Evolutionary conservation across 2,329 filamentous ascomycete species (phyloP).

Genomic region (Calonectria hongkongensis): DNA sequence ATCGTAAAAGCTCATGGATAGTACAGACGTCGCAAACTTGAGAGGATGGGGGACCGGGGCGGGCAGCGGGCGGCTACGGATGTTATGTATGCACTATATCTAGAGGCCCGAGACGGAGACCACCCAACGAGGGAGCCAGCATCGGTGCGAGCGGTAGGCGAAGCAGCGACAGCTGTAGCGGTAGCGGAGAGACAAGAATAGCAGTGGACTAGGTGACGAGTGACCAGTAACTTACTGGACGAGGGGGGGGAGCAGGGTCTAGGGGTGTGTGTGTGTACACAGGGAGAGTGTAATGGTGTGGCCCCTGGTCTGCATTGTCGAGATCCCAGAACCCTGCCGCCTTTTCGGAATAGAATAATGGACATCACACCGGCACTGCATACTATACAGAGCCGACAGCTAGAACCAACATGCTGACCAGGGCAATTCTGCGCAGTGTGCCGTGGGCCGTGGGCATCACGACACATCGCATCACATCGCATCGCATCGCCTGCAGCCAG

Average conservation of each 20-base stretch:
- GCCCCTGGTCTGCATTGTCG: constrained; percentile 40
- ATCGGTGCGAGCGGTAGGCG: constrained; percentile 46
- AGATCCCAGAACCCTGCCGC: constrained; percentile 36
- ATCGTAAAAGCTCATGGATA: constrained; percentile 59
- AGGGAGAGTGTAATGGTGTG: constrained; percentile 36
- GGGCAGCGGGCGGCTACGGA: constrained; percentile 65
- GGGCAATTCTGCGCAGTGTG: constrained; percentile 27
- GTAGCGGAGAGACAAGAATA: constrained; percentile 55
- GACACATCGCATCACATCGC: constrained; percentile 28
- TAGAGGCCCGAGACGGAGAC: constrained; percentile 40
- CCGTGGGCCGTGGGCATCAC: constrained; percentile 32
- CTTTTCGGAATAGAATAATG: constrained; percentile 43
- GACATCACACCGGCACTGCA: constrained; percentile 32
- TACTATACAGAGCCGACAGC: constrained; percentile 24
- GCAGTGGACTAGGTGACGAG: constrained; percentile 34
- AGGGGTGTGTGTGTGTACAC: constrained; percentile 40
- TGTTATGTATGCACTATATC: constrained; percentile 68
- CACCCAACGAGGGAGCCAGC: constrained; percentile 22
- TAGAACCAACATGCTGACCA: constrained; percentile 31
- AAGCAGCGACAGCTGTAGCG: constrained; percentile 42
- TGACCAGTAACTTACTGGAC: constrained; percentile 28
- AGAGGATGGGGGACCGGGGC: constrained; percentile 58
- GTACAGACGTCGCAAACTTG: constrained; percentile 64
- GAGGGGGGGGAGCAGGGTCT: constrained; percentile 6
- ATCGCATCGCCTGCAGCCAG: constrained; percentile 17